These are phyloP conservation scores for Phanerodontia chrysosporium DNA, from an alignment of 768 basidiomycete genomes.

Conservation along the genomic window DNA sequence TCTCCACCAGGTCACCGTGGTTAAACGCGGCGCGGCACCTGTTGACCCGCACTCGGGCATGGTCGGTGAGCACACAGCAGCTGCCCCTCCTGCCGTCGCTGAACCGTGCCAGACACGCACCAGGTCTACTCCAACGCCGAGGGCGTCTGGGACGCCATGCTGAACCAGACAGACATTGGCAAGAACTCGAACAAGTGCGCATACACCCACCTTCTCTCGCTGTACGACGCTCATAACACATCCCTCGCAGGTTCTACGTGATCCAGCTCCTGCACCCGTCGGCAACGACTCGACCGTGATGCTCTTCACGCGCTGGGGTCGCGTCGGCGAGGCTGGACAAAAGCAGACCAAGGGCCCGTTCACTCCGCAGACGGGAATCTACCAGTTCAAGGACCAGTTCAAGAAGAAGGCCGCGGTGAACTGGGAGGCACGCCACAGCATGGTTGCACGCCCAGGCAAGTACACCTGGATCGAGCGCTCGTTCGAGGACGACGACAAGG, in stretches of 20 bases:
- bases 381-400: constrained; percentile 61
- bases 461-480: constrained; percentile 58
- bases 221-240: not conserved
- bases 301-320: constrained; percentile 57
- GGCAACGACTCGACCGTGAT: constrained; percentile 31
- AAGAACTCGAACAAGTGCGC: constrained; percentile 47
- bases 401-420: constrained; percentile 43
- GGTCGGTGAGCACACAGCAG: constrained; percentile 34
- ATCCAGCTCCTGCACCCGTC: constrained; percentile 50
- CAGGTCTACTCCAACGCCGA: constrained; percentile 43
- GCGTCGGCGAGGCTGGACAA: constrained; percentile 54
- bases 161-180: constrained; percentile 56
- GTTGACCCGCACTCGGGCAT: constrained; percentile 44
- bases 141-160: constrained; percentile 54
- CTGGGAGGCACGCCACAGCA: constrained; percentile 50
- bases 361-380: constrained; percentile 32
- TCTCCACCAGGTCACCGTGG: constrained; percentile 34
- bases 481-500: constrained; percentile 47
- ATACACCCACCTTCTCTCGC: not conserved
- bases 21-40: constrained; percentile 54
- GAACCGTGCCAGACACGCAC: constrained; percentile 37
- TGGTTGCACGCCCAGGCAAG: constrained; percentile 51
- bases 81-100: not conserved
- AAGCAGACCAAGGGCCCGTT: constrained; percentile 52
- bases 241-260: constrained; percentile 48